A percentile compares a stretch with the other conserved stretches of the same genome.
These are phyloP conservation scores for Penicillium subrubescens DNA, from an alignment of 495 filamentous ascomycete genomes.

Conservation along the genomic window DNA sequence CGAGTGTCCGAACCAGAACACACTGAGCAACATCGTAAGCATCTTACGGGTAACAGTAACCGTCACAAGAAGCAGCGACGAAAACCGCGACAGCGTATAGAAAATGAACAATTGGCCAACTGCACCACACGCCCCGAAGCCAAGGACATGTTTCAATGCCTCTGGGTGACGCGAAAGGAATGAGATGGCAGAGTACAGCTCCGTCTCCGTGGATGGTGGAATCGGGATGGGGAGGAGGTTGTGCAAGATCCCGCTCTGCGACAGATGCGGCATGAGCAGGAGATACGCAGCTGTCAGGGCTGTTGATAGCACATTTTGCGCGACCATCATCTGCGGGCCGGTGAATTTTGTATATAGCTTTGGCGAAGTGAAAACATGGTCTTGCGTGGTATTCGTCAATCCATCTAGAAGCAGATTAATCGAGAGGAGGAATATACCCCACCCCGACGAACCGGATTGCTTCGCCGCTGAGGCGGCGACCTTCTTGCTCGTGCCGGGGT, in stretches of 20 bases:
- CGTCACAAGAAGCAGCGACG: constrained; percentile 87
- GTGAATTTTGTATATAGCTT: constrained; percentile 67
- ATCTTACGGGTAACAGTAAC: constrained; percentile 98
- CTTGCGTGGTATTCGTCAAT: constrained; percentile 93
- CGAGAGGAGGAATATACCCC: constrained; percentile 82
- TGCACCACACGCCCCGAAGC: constrained; percentile 90
- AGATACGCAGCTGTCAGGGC: constrained; percentile 74
- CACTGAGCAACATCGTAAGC: constrained; percentile 96
- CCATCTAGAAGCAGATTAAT: constrained; percentile 96
- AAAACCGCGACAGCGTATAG: constrained; percentile 91
- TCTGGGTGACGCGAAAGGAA: constrained; percentile 79
- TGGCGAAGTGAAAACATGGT: constrained; percentile 79
- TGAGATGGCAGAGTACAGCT: constrained; percentile 74
- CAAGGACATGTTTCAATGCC: constrained; percentile 81
- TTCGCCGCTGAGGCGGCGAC: constrained; percentile 51
- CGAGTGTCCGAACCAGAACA: constrained; percentile 90
- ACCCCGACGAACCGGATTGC: constrained; percentile 59
- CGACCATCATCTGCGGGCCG: constrained; percentile 99
- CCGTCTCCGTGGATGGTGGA: constrained; percentile 56
- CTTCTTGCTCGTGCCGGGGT: constrained; percentile 72
- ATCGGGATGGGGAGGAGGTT: constrained; percentile 67
- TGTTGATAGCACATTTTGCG: constrained; percentile 86
- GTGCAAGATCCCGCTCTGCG: constrained; percentile 62
- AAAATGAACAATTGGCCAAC: constrained; percentile 98
- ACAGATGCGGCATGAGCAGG: constrained; percentile 74